Conservation (phyloP, 108 stramenopile species). For the Nannochloropsis salina region DNA sequence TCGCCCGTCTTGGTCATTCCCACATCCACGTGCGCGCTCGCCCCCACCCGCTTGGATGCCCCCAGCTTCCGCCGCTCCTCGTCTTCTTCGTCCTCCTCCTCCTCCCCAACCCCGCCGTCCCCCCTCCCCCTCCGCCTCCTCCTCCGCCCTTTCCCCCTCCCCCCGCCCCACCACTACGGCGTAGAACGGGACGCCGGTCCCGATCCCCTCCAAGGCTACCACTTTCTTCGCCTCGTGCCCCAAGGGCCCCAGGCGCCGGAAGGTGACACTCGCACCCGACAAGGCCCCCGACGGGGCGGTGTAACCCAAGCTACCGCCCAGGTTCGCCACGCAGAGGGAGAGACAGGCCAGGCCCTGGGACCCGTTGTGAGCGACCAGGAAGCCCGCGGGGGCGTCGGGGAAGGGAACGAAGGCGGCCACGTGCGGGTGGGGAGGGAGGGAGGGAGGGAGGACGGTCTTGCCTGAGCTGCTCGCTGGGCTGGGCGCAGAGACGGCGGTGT, state of each 20-base stretch:
- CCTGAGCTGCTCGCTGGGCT: neutral
- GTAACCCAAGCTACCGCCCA: neutral
- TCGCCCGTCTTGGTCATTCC: neutral
- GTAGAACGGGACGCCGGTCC: neutral
- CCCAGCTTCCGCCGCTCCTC: conserved; percentile 4
- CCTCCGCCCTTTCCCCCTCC: neutral
- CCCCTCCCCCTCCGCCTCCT: neutral
- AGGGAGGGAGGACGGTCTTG: neutral
- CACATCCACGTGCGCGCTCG: neutral
- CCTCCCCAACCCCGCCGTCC: neutral
- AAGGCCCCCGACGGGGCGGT: neutral
- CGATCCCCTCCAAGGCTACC: neutral
- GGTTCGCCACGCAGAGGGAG: neutral
- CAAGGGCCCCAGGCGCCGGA: neutral
- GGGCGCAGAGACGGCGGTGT: neutral
- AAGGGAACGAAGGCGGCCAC: neutral
- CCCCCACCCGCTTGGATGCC: neutral
- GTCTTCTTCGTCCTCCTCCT: neutral
- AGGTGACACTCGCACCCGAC: neutral
- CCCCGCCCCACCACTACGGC: neutral
- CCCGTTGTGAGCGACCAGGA: neutral
- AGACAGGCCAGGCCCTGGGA: neutral
- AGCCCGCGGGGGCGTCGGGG: neutral
- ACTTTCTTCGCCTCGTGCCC: conserved; percentile 7
- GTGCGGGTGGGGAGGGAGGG: conserved; percentile 7